A percentile compares a stretch with the other conserved stretches of the same genome.
Evolutionary conservation across 2,329 filamentous ascomycete species (phyloP).

Genomic region (Penicillium sp.): DNA sequence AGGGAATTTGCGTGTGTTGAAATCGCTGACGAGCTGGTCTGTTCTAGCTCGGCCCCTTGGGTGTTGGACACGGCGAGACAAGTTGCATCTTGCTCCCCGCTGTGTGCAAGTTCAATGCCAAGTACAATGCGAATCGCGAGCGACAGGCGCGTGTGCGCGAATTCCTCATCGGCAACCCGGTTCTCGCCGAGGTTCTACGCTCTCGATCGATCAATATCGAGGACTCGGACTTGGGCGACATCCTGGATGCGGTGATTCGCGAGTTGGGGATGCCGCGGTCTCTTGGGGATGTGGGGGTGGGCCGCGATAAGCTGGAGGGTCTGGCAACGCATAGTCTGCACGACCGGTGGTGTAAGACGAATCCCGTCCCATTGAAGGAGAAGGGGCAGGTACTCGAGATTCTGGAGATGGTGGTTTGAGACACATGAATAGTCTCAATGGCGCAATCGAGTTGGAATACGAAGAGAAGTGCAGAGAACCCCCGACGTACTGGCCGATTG

Average conservation of each 20-base stretch:
- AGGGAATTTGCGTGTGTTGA: no score
- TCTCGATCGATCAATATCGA: slow-evolving; percentile 29
- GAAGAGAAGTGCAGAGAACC: not conserved
- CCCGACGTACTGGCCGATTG: slow-evolving; percentile 7
- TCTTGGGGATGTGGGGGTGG: slow-evolving; percentile 55
- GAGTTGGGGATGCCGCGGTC: slow-evolving; percentile 58
- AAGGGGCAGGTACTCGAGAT: slow-evolving; percentile 28
- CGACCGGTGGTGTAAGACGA: slow-evolving; percentile 25
- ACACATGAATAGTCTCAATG: not conserved
- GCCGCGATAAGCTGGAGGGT: slow-evolving; percentile 49
- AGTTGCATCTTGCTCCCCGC: slow-evolving; percentile 59
- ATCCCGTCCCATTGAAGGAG: slow-evolving; percentile 23
- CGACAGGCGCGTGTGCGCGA: slow-evolving; percentile 46
- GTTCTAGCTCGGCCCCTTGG: slow-evolving; percentile 52
- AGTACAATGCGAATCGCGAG: slow-evolving; percentile 45
- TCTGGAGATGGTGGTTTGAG: slow-evolving; percentile 24
- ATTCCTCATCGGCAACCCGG: slow-evolving; percentile 43
- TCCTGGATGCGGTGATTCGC: slow-evolving; percentile 54
- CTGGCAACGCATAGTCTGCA: slow-evolving; percentile 44
- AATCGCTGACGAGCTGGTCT: not conserved
- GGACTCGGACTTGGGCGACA: slow-evolving; percentile 52
- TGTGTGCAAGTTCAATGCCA: slow-evolving; percentile 59
- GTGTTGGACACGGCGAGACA: slow-evolving; percentile 63
- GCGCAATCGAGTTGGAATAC: not conserved
- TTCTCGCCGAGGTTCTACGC: slow-evolving; percentile 42